These are phyloP conservation scores for Aulographum hederae DNA, from an alignment of 2,329 filamentous ascomycete genomes.

Conservation along the genomic window DNA sequence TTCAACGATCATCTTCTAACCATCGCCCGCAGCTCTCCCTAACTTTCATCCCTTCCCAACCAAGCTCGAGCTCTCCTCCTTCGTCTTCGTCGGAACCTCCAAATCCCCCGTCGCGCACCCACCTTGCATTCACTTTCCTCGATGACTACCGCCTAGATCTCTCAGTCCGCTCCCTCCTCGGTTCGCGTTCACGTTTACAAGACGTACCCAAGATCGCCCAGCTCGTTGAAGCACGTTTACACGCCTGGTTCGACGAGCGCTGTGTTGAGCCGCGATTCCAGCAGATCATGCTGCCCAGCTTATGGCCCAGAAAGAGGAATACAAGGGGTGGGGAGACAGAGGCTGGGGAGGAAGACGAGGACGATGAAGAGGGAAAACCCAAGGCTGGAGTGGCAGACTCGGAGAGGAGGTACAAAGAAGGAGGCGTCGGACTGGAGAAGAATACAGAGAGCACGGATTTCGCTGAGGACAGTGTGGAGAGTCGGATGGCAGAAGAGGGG, in stretches of 20 bases:
- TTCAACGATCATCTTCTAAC: too few relatives aligned
- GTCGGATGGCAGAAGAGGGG: constrained; percentile 17
- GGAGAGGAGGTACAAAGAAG: background rate
- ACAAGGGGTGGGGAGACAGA: constrained; percentile 46
- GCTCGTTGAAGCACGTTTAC: constrained; percentile 59
- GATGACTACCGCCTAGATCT: constrained; percentile 77
- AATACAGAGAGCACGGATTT: background rate
- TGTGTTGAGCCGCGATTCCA: constrained; percentile 76
- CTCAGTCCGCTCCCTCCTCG: constrained; percentile 61
- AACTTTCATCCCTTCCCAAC: constrained; percentile 46
- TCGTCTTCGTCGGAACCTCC: constrained; percentile 19
- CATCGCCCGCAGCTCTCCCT: constrained; percentile 42
- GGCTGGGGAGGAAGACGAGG: constrained; percentile 19
- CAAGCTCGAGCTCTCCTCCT: constrained; percentile 5
- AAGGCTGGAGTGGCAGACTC: constrained; percentile 5
- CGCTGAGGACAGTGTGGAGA: constrained; percentile 11
- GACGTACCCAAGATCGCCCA: constrained; percentile 82
- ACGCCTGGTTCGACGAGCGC: constrained; percentile 76
- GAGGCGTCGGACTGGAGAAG: background rate
- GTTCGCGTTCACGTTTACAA: constrained; percentile 60
- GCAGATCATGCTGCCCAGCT: constrained; percentile 62
- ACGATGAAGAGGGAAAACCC: constrained; percentile 8
- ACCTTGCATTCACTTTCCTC: constrained; percentile 85
- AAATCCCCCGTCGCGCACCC: constrained; percentile 41
- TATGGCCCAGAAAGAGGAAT: constrained; percentile 75